These are phyloP conservation scores for Ophiostoma sp. DNA, from an alignment of 2,329 filamentous ascomycete genomes.

Conservation along the genomic window DNA sequence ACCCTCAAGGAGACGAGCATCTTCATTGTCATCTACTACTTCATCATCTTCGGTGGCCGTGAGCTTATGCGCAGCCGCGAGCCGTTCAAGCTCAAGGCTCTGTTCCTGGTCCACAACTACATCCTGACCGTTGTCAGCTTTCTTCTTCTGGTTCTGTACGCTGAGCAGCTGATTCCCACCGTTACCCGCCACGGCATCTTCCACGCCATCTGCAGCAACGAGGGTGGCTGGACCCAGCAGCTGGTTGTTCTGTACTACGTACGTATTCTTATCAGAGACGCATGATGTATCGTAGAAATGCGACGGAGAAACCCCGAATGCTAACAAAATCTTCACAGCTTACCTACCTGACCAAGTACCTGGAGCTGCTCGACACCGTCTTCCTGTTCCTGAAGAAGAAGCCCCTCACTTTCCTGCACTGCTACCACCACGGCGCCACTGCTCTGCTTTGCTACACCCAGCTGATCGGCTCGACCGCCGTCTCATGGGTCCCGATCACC, in stretches of 20 bases:
- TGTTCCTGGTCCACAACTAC: conserved; percentile 97
- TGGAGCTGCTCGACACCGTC: conserved; percentile 91
- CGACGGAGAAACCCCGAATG: conserved; percentile 22
- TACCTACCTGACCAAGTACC: conserved; percentile 97
- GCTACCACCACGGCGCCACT: conserved; percentile 96
- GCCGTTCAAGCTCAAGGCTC: conserved; percentile 79
- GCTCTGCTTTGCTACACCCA: conserved; percentile 98
- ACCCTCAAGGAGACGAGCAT: conserved; percentile 80
- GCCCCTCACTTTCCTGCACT: conserved; percentile 97
- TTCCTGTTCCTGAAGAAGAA: conserved; percentile 99
- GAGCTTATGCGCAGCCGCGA: conserved; percentile 87
- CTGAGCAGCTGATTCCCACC: conserved; percentile 87
- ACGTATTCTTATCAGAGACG: conserved; percentile 43
- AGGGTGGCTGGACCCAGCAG: conserved; percentile 91
- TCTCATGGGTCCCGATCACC: conserved; percentile 92
- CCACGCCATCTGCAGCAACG: conserved; percentile 76
- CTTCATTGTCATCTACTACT: conserved; percentile 85
- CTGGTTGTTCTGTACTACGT: conserved; percentile 97
- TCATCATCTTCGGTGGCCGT: conserved; percentile 88
- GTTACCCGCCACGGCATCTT: conserved; percentile 80
- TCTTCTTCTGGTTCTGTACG: conserved; percentile 76
- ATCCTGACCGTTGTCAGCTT: conserved; percentile 84
- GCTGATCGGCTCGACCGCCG: conserved; percentile 85
- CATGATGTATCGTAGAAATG: not conserved
- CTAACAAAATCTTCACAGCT: conserved; percentile 60